Evolutionary conservation across 805 yeast genomes (phyloP).

Genomic region (Clavispora asparagi): DNA sequence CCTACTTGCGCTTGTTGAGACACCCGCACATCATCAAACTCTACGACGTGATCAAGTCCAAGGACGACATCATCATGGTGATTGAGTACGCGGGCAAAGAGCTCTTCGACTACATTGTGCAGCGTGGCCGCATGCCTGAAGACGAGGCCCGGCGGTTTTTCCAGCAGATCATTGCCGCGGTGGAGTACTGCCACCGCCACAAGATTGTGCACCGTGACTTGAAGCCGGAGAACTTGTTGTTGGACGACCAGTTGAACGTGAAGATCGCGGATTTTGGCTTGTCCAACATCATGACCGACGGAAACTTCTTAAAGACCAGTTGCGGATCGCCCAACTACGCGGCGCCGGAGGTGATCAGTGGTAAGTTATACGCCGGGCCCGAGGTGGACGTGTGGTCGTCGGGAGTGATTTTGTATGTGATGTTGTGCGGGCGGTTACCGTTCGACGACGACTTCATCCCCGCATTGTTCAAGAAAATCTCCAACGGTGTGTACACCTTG

Average conservation of each 20-base stretch:
- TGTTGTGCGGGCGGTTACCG: conserved; percentile 93
- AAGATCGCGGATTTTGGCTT: conserved; percentile 96
- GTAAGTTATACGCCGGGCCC: conserved; percentile 94
- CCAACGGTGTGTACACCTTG: conserved; percentile 86
- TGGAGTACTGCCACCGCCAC: conserved; percentile 93
- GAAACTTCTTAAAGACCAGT: conserved; percentile 87
- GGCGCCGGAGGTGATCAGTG: conserved; percentile 94
- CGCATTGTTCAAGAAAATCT: conserved; percentile 84
- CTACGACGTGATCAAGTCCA: conserved; percentile 91
- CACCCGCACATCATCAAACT: conserved; percentile 96
- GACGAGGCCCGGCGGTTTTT: conserved; percentile 88
- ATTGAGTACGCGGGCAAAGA: conserved; percentile 97
- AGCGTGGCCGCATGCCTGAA: conserved; percentile 88
- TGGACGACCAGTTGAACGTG: conserved; percentile 87
- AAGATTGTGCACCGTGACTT: conserved; percentile 95
- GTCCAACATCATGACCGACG: conserved; percentile 95
- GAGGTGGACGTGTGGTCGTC: conserved; percentile 98
- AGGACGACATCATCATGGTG: conserved; percentile 95
- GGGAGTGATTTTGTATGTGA: conserved; percentile 91
- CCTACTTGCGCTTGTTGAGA: conserved; percentile 78
- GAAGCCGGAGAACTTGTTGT: conserved; percentile 87
- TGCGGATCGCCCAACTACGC: conserved; percentile 98
- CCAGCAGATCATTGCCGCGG: conserved; percentile 95
- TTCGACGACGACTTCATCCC: conserved; percentile 97
- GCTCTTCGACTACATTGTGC: conserved; percentile 91